A percentile compares a stretch with the other conserved stretches of the same genome.
These are phyloP conservation scores for Gossypium mustelinum DNA, from an alignment of 345 rosid species.

Conservation along the genomic window DNA sequence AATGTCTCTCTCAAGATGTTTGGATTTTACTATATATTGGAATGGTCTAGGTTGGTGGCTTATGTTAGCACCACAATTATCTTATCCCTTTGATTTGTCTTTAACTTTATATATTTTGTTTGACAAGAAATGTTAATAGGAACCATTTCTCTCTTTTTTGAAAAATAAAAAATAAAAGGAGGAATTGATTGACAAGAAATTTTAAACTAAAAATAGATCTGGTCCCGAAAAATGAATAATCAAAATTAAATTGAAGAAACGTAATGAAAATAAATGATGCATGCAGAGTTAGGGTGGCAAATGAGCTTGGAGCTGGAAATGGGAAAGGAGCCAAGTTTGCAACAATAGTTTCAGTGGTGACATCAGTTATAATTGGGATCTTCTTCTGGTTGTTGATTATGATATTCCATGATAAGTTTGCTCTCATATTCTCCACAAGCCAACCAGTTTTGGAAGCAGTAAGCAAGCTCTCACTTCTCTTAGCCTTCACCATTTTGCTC, in stretches of 20 bases:
- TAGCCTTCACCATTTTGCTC: constrained; percentile 75
- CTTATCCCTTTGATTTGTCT: not conserved
- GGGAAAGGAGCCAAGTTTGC: constrained; percentile 88
- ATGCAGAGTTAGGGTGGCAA: constrained; percentile 83
- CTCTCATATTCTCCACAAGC: constrained; percentile 59
- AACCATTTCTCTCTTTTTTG: too few relatives aligned
- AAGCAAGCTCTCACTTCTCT: constrained; percentile 47
- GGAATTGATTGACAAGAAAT: too few relatives aligned
- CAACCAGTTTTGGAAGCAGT: constrained; percentile 52
- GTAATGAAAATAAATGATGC: too few relatives aligned
- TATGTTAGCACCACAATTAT: not conserved
- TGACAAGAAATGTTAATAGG: not conserved
- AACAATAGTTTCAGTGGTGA: constrained; percentile 45
- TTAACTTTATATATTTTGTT: not conserved
- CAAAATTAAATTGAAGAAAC: too few relatives aligned
- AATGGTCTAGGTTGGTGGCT: not conserved
- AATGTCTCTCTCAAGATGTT: too few relatives aligned
- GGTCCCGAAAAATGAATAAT: too few relatives aligned
- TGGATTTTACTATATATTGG: not conserved
- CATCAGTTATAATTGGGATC: constrained; percentile 54
- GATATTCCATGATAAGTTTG: constrained; percentile 37
- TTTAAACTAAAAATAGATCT: too few relatives aligned
- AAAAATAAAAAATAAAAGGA: too few relatives aligned
- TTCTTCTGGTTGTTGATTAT: constrained; percentile 53
- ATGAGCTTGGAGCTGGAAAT: constrained; percentile 87